Base-by-base conservation (phyloP, 2,329 filamentous ascomycete species). In the Clonostachys chloroleuca region DNA sequence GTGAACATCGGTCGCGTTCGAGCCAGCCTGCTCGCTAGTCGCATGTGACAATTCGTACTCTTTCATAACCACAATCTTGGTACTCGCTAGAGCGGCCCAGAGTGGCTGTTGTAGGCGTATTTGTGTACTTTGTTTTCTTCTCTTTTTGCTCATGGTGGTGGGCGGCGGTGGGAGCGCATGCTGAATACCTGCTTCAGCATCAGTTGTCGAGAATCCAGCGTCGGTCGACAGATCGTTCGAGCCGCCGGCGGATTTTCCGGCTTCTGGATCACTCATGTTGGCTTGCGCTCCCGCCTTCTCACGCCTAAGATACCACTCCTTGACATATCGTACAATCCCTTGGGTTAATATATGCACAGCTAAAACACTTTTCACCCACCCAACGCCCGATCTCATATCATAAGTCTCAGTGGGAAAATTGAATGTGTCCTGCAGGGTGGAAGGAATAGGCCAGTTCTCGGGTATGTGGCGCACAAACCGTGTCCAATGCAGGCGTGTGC, bases 61-160 rank as follows among this genome's bases (percentile, higher is more conserved):
- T 71, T 95, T 94, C 61, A 95, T 85, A 69, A 96, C 90, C 58
- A 94, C 92, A 63, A 96, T 92, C 76, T 96, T 96, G 61, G 92
- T 96, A 70, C 90, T 96, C 45, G 92, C 92, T 57, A 96, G 80
- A 43, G 92, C 92, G 53, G 92, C 90, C 92, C 92, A 96, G 54
- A 96, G 81, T 43, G 92, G 92, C 69, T 96, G 92, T 61, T 90
- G 85, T 64, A 90, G 89, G 65, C 92, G 80, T 55, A 95, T 90
- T 66, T 94, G 89, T 49, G 90, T 91, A 61, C 89, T 92, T 69
- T 95, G 90, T 70, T 94, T 92, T 69, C 87, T 83, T 70, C 89
- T 87, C 72, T 90, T 94, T 69, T 94, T 95, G 53, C 78, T 81
- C 34, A 44, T 37, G 72, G 70, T 80, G 62, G 66, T 63, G 47